Evolutionary conservation across 148 eudicot genomes (phyloP).

Genomic region (Cornus florida): DNA sequence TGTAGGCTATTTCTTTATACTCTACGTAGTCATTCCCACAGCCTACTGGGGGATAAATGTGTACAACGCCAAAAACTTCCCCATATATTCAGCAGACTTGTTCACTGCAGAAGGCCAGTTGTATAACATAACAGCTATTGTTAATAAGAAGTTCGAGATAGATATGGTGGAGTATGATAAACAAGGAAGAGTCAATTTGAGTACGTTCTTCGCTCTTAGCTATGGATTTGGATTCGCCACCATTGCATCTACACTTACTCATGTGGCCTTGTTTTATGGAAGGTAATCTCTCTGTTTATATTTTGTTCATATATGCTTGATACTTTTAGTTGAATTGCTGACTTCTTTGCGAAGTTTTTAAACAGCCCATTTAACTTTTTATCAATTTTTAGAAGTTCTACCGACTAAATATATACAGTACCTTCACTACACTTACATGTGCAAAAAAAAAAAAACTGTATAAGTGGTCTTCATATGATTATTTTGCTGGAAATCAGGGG

Average conservation of each 20-base stretch:
- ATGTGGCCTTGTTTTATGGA: conserved; percentile 49
- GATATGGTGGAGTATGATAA: conserved; percentile 23
- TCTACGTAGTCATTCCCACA: conserved; percentile 35
- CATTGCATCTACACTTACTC: conserved; percentile 40
- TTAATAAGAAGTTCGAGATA: conserved; percentile 38
- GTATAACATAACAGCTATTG: conserved; percentile 32
- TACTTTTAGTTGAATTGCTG: background rate
- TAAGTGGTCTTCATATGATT: no score
- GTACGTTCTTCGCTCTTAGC: conserved; percentile 39
- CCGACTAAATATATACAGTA: no score
- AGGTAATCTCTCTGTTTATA: conserved; percentile 21
- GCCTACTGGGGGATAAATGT: conserved; percentile 45
- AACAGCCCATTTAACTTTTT: no score
- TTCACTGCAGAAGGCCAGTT: conserved; percentile 24
- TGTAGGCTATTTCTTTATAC: conserved; percentile 30
- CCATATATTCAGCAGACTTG: conserved; percentile 34
- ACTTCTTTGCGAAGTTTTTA: background rate
- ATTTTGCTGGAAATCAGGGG: no score
- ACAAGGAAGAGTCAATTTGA: conserved; percentile 33
- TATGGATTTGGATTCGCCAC: conserved; percentile 58
- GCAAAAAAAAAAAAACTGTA: no score
- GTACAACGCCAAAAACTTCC: conserved; percentile 38
- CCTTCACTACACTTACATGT: no score
- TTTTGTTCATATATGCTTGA: no score
- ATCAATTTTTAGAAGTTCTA: no score